Evolutionary conservation across 2,329 filamentous ascomycete species (phyloP), one percentile per base, ranked within the genome.

Genomic region (Gnomoniopsis sp.): DNA sequence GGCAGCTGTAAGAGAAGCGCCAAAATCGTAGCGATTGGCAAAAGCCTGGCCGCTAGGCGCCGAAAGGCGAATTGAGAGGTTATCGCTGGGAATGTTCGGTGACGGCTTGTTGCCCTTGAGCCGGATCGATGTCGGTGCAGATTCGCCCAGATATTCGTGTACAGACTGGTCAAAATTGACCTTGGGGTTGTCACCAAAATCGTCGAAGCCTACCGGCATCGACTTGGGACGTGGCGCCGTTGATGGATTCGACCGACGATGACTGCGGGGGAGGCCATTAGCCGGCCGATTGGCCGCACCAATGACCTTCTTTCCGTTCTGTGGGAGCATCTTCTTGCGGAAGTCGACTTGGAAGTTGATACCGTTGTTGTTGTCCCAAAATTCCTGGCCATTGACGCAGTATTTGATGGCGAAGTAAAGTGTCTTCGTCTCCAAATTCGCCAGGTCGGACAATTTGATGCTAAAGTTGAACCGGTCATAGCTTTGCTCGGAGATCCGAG

Each of bases 311-410:
- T 85, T 86, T 64, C 81, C 81, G 53, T 80, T 85, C 67, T 81
- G 81, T 19, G 83, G 77, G 61, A 89, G 82, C 65, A 83, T 74
- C 76, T 90, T 92, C 81, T 93, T 96, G 64, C 81, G 80, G 77
- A 99, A 99, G 72, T 96, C 92, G 56, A 98, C 85, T 72, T 97
- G 93, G 76, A 95, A 99, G 76, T 99, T 98, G 74, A 86, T 84
- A 33, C 80, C 78, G 66, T 80, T 79, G 72, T 99, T 99, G 81
- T 93, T 99, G 75, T 99, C 95, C 95, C 95, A 99, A 73, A 86
- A 90, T 67, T 98, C 93, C 62, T 88, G 82, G 19, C 91, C 91
- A 63, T 88, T 87, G 59, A 96, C 91, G 43, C 78, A 85, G 74
- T 98, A 99, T 53, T 91, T 89, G 53, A 97, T 83, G 74, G 95